Evolutionary conservation across 23 red algal species (phyloP).

Genomic region (Gracilaria domingensis): DNA sequence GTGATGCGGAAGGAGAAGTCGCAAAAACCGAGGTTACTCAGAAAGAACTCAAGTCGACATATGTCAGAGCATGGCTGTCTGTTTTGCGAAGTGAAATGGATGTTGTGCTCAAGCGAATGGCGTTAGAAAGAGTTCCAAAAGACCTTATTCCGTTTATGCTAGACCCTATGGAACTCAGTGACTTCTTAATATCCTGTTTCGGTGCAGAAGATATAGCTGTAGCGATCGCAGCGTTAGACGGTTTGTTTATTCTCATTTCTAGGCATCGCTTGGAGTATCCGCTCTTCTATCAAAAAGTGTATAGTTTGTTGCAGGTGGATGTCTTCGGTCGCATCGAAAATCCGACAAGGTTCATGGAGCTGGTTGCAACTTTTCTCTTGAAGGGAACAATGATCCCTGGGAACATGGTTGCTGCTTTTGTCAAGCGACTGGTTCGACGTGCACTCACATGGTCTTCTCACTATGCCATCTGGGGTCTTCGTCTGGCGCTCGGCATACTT

Average conservation of each 20-base stretch:
- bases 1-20: not conserved
- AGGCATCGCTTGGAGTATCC: constrained; percentile 89
- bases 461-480: constrained; percentile 79
- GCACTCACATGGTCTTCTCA: constrained; percentile 61
- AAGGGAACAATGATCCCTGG: constrained; percentile 64
- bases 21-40: not conserved
- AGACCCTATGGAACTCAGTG: constrained; percentile 69
- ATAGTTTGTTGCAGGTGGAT: constrained; percentile 51
- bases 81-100: constrained; percentile 33
- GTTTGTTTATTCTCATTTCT: constrained; percentile 75
- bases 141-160: constrained; percentile 79
- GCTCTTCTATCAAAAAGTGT: constrained; percentile 84
- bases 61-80: constrained; percentile 48
- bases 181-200: constrained; percentile 71
- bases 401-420: constrained; percentile 72
- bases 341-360: constrained; percentile 64
- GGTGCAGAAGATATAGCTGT: constrained; percentile 26
- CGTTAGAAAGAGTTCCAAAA: constrained; percentile 44
- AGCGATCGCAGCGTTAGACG: constrained; percentile 66
- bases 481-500: constrained; percentile 79
- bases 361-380: constrained; percentile 61
- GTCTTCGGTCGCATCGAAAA: constrained; percentile 46
- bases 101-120: not conserved
- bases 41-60: constrained; percentile 30
- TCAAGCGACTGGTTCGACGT: constrained; percentile 83